Percentiles rank a stretch among this genome's conserved stretches.
Evolutionary conservation across 257 asterid species (phyloP).

Genomic region (Euphrasia confusa): DNA sequence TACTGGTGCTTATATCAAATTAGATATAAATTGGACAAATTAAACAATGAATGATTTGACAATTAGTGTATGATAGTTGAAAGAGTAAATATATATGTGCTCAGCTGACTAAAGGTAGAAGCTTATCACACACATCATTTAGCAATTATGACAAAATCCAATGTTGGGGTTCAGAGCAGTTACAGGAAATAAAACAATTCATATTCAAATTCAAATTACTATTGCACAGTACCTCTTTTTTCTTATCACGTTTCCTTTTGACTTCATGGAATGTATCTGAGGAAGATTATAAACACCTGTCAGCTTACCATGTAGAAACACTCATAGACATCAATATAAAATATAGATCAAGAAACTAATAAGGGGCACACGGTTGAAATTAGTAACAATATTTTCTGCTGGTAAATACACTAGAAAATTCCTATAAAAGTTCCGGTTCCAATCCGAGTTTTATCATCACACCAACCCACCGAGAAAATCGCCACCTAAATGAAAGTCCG

Average conservation of each 20-base stretch:
- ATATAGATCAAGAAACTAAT: no score
- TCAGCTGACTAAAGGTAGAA: background rate
- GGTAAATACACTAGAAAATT: no score
- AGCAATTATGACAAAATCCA: background rate
- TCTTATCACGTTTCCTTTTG: constrained; percentile 67
- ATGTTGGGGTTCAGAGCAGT: constrained; percentile 9
- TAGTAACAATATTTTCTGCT: no score
- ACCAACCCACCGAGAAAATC: no score
- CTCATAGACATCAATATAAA: no score
- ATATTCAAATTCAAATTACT: background rate
- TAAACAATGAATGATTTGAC: background rate
- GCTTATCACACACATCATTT: no score
- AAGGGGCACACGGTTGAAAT: no score
- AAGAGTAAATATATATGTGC: background rate
- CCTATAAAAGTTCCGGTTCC: no score
- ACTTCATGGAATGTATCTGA: constrained; percentile 94
- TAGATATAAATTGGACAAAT: background rate
- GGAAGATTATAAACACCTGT: constrained; percentile 24
- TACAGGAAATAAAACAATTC: background rate
- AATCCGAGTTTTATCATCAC: no score
- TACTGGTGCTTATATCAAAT: background rate
- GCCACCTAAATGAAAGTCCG: no score
- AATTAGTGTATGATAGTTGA: background rate
- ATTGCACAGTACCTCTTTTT: constrained; percentile 55
- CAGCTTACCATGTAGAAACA: constrained; percentile 17